Evolutionary conservation across 192 early-diverging fungal genomes (phyloP), one percentile per base, ranked within the genome.

Genomic region (Oehlia diaphana): DNA sequence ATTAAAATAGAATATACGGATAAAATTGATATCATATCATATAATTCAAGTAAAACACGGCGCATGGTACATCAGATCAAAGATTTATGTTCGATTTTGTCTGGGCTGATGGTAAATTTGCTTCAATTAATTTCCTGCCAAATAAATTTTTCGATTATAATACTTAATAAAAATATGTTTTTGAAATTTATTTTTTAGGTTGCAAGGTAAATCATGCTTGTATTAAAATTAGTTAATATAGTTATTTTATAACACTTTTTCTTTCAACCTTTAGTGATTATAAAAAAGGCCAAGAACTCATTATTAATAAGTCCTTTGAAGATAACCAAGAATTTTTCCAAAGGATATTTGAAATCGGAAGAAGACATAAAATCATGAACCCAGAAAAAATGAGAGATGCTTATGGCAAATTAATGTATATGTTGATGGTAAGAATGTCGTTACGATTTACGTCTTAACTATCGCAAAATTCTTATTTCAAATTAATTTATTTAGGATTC

Each of bases 341-440:
- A 75, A 86, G 85, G 49, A 88, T 96, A 23, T 90, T 90, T 76
- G 89, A 90, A 78, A 88, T 90, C 83, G 89, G 89, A 33, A 87
- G 95, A 74, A 90, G 95, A 68, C 93, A 96, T 82, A 96, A 96
- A 85, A 93, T 95, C 81, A 94, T 94, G 93, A 94, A 96, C 79
- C 98, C 98, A 0, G 98, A 99, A 81, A 96, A 97, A 84, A 98
- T 99, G 96, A 89, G 98, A 73, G 87, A 89, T 74, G 94, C 94
- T 31, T 99, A 99, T 82, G 98, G 98, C 65, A 99, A 99, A 83
- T 86, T 99, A 68, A 93, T 98, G 89, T 98, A 96, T 85, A 75
- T 99, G 83, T 88, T 99, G 67, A 87, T 88, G 81, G 88, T 89
- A 81, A 82, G 78, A 66, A 31, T 16, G 14, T 19, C 19, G 2